Evolutionary conservation across 2,329 filamentous ascomycete genomes (phyloP), one percentile per base, ranked within the genome.

Genomic region (Tolypocladium cylindrosporum): DNA sequence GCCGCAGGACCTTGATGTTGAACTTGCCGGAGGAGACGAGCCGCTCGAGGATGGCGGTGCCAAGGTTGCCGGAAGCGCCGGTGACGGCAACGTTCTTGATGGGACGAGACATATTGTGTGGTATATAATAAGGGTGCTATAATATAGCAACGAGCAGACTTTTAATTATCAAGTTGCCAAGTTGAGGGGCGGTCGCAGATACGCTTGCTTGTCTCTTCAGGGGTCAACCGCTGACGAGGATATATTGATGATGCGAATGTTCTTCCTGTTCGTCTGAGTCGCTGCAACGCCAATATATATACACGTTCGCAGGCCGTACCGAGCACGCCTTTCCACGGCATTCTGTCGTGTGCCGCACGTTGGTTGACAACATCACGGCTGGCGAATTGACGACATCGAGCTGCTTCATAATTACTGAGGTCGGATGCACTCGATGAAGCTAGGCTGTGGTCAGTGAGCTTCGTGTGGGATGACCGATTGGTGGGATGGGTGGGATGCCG

Each of bases 61-160:
- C 74, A 21, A 75, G 64, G 53, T 62, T 66, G 14, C 74, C 74
- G 1, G 69, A 64, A 9, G 71, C 74, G 55, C 75, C 74, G 37
- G 69, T 66, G 10, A 77, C 53, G 14, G 69, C 69, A 48, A 77
- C 67, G 61, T 72, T 77, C 60, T 72, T 72, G 59, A 74, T 64
- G 27, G 62, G 4, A 53, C 67, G 16, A 45, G 70, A 66, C 69
- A 72, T 71, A 27, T 1, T 62, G 54, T 40, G 43, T 42, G 5
- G 41, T n/a, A 21, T 42, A 21, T 4, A 3, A 42, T 5, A 5
- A 11, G 5, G 1, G 4, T 19, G 48, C 16, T 10, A 13, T 52
- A 36, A 36, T 19, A 13, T n/a, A 8, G 31, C 37, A 50, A 51
- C 4, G 1, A 13, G 19, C 2, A 13, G 48, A 36, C 5, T 31